These are phyloP conservation scores for Eimeria sp. DNA, from an alignment of 169 alveolate genomes.

Conservation along the genomic window DNA sequence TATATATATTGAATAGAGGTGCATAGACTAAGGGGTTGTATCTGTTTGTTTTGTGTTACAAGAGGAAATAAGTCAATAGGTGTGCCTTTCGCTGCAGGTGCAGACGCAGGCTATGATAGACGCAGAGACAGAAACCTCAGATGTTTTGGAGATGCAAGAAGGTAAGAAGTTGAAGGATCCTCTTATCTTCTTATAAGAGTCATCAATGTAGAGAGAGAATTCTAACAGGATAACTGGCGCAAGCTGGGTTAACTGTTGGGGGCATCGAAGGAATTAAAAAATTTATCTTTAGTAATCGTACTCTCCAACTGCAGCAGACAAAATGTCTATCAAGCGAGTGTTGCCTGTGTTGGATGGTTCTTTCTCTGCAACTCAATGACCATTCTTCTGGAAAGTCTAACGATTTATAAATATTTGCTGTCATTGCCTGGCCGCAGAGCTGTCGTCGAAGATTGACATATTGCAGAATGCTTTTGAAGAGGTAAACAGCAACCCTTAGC, in stretches of 20 bases:
- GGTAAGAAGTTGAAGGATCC: neutral
- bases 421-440: neutral
- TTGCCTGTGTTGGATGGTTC: neutral
- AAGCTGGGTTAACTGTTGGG: neutral
- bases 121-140: conserved; percentile 64
- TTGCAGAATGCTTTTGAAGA: conserved; percentile 62
- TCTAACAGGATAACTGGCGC: neutral
- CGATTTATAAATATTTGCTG: neutral
- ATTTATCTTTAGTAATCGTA: neutral
- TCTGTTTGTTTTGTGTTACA: neutral
- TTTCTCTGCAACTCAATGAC: neutral
- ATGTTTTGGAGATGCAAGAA: conserved; percentile 57
- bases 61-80: neutral
- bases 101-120: conserved; percentile 64
- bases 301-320: neutral
- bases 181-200: neutral
- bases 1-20: no score
- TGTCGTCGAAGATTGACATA: conserved; percentile 48
- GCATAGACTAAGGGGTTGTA: neutral
- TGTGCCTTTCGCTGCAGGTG: conserved; percentile 7
- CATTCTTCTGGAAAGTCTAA: neutral
- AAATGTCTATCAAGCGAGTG: neutral
- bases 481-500: neutral
- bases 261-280: neutral
- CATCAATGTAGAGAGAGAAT: neutral